Evolutionary conservation across 148 eudicot genomes (phyloP), one percentile per base, ranked within the genome.

Genomic region (Rhododendron williamsianum): DNA sequence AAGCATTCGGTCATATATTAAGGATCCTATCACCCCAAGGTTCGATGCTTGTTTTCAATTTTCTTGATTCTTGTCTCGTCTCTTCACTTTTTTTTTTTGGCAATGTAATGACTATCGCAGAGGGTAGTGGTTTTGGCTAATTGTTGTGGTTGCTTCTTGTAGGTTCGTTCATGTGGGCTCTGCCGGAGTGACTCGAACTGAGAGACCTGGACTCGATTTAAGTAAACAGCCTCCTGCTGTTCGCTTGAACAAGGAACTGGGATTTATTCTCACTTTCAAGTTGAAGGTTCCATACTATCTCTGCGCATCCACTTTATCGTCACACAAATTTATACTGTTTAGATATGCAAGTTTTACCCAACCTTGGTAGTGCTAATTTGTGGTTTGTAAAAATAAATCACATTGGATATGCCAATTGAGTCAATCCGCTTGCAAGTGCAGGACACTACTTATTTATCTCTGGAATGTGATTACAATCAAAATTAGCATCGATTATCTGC

Each of bases 161-260:
- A 97, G 98, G 89, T 92, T 97, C 85, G 93, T 97, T 78, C 99
- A 95, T 78, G 99, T 95, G 90, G 80, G 99, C 88, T 97, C 99
- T 83, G 98, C 99, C 63, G 99, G 99, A 58, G 99, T 95, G 82
- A 97, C 99, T 23, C 91, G 99, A 69, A 94, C 96, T 72, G 98
- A 93, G 12, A 93, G 99, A 90, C 98, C 98, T 84, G 98, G 98
- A 83, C 94, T 97, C 80, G 99, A 97, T 91, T 91, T 97, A 78
- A 94, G 92, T 90, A 97, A 91, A 89, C 99, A 97, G 85, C 99
- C 99, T 81, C 99, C 99, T 46, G 99, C 99, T 88, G 99, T 97
- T 78, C 98, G 99, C 80, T 85, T 97, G 89, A 97, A 97, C 91
- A 94, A 97, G 90, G 99, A 97, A 86, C 87, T 97, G 81, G 98